Conservation (phyloP, 2,329 filamentous ascomycete genomes). For the Fusarium sambucinum region DNA sequence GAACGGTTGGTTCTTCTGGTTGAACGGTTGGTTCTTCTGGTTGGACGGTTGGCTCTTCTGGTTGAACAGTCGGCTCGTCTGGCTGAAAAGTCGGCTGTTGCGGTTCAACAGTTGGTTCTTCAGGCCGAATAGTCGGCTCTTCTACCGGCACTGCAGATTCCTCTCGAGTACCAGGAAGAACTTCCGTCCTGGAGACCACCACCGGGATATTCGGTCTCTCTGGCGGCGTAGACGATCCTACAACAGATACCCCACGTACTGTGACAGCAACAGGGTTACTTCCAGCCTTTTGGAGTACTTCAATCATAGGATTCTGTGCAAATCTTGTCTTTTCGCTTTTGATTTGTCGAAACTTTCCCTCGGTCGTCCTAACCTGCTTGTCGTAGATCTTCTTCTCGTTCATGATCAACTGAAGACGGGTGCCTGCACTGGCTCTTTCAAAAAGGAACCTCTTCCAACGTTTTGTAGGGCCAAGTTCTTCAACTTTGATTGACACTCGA, state of each 20-base stretch:
- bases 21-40: background rate
- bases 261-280: conserved; percentile 1
- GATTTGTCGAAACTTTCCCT: background rate
- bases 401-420: conserved; percentile 1
- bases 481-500: background rate
- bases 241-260: background rate
- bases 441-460: background rate
- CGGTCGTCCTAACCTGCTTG: background rate
- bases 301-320: background rate
- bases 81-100: too few species aligned
- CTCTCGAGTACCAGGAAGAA: background rate
- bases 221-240: background rate
- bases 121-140: background rate
- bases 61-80: background rate
- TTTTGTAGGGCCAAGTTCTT: background rate
- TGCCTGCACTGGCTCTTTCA: background rate
- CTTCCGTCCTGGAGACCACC: background rate
- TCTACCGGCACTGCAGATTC: background rate
- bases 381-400: background rate
- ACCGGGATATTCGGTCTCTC: background rate
- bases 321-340: conserved; percentile 1
- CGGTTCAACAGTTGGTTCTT: background rate
- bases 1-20: background rate
- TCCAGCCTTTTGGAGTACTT: background rate
- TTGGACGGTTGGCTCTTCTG: background rate